Evolutionary conservation across 108 stramenopile genomes (phyloP), one percentile per base, ranked within the genome.

Genomic region (Cyclotella atomus): DNA sequence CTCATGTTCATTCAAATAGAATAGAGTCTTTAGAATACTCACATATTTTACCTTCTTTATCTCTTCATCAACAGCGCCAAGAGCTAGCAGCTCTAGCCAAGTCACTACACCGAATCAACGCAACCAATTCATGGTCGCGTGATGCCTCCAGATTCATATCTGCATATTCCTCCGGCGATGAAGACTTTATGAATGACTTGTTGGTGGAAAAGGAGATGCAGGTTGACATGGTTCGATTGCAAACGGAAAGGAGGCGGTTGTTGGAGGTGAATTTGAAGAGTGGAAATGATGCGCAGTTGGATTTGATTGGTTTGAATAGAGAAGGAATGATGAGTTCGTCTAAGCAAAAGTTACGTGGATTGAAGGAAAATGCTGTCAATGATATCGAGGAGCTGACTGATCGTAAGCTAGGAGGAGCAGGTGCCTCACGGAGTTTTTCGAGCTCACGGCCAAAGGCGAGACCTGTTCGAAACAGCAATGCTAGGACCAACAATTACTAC

Each of bases 81-180:
- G 47, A 66, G 20, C 10, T 34, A 34, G 32, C 65, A 21, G n/a
- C 14, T 16, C n/a, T 57, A 0, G 56, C 56, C 29, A 8, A 4
- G 14, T 32, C 20, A 14, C 12, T 57, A 19, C 29, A 57, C 10
- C 56, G 32, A 10, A 57, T 57, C 1, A 57, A 57, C 29, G 32
- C 29, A 28, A 57, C 56, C 30, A 32, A 57, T n/a, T 17, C 56
- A 2, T 57, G 56, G 56, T 29, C 56, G 15, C 29, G n/a, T 19
- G 56, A 57, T 1, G 30, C 30, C 29, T 57, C 56, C 0, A 28
- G 56, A 10, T 57, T 57, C 56, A 57, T 57, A 15, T 57, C 56
- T 4, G 29, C 56, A 12, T 57, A 57, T 15, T 32, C 56, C 12
- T 57, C 56, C 15, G 30, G 6, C 10, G 56, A 57, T 14, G 56